Percentiles rank a stretch among this genome's conserved stretches.
These are phyloP conservation scores for Pleurotus salmoneostramineus DNA, from an alignment of 768 basidiomycete genomes.

Conservation along the genomic window DNA sequence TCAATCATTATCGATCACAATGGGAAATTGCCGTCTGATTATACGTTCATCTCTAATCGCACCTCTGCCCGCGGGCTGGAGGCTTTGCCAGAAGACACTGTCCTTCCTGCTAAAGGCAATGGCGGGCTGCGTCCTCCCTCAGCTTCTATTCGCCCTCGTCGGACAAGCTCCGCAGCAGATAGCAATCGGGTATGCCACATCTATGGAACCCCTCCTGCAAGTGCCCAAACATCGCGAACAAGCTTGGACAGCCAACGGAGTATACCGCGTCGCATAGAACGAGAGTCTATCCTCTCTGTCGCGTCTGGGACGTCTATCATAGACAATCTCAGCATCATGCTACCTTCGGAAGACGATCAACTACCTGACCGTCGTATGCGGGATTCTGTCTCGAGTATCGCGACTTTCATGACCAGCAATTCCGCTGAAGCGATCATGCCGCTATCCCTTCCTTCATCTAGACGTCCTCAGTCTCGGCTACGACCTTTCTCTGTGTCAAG, in stretches of 20 bases:
- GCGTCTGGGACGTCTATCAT: slow-evolving; percentile 3
- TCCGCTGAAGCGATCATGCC: slow-evolving; percentile 60
- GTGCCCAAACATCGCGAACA: slow-evolving; percentile 1
- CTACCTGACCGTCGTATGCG: background rate
- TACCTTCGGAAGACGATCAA: background rate
- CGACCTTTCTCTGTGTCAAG: slow-evolving; percentile 38
- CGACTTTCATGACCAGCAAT: slow-evolving; percentile 52
- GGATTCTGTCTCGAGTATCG: slow-evolving; percentile 48
- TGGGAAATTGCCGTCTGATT: slow-evolving; percentile 6
- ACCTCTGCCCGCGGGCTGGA: slow-evolving; percentile 9
- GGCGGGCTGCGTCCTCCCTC: background rate
- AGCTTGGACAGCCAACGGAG: slow-evolving; percentile 1
- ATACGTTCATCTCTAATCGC: background rate
- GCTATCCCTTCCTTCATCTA: slow-evolving; percentile 15
- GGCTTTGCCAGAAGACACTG: slow-evolving; percentile 14
- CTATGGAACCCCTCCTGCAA: slow-evolving; percentile 5
- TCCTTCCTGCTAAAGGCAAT: background rate
- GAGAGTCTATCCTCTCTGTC: slow-evolving; percentile 3
- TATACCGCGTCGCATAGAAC: background rate
- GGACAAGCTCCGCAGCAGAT: slow-evolving; percentile 1
- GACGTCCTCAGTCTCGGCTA: slow-evolving; percentile 21
- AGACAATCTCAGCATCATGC: slow-evolving; percentile 4
- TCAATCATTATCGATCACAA: slow-evolving; percentile 41
- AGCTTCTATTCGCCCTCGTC: background rate
- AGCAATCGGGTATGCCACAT: slow-evolving; percentile 3